Base-by-base conservation (phyloP, 2,329 filamentous ascomycete species). In the Chalaropsis ovoidea region DNA sequence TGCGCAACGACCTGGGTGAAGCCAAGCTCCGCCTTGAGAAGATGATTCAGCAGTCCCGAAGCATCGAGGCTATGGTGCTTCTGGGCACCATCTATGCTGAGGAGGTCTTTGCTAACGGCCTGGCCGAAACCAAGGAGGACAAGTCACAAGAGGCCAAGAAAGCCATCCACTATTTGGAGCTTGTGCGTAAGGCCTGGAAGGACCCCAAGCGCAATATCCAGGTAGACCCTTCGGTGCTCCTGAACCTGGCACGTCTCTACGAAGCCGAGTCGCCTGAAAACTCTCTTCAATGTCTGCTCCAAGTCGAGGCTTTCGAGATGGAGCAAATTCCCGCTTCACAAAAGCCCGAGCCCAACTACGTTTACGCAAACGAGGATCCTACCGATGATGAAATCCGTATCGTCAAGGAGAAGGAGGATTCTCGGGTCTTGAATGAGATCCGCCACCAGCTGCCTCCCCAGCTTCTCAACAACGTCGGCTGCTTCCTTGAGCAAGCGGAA, bases 401-500 rank as follows among this genome's bases (percentile, higher is more conserved):
- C 2, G 56, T 65, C 54, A 58, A 47, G 6, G 42, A 65, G 7
- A 66, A 67, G 1, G 85, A 89, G 64, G 83, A 87, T 67, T 80
- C 79, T 2, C 81, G 83, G 39, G 76, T 83, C 66, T 82, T 82
- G 65, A 78, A 78, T 24, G 79, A 81, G 17, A 79, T 95, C 35
- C 86, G 91, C 64, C 89, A 92, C 72, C 81, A 87, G 67, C 79
- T 99, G 1, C 89, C 92, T 0, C 94, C 94, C 3, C 91, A 96
- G 72, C 80, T 97, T 1, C 81, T 99, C 54, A 99, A 97, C 79
- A 99, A 99, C 74, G 95, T 97, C 73, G 94, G 90, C 4, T 96
- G 92, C 75, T 97, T 97, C 76, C 85, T 95, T 70, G 96, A 90
- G 70, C 91, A 96, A 73, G 82, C 86, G 1, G 91, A 95, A 71